phyloP scores from a whole-genome alignment of 345 rosid species.

The Lagerstroemia speciosa region DNA sequence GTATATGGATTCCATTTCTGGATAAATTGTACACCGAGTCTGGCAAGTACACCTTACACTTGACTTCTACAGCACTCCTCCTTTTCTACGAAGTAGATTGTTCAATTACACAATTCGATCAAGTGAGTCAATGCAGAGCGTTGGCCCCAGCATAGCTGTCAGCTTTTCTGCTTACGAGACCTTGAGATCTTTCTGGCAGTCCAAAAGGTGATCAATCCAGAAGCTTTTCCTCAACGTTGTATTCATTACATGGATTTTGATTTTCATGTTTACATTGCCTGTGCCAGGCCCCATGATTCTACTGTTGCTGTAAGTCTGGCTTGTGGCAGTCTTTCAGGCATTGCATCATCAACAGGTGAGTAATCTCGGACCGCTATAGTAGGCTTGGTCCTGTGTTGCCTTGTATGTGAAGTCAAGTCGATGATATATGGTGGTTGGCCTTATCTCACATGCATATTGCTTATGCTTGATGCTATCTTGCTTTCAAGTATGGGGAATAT shows the following conservation, averaged over 20 bases:
- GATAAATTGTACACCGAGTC: no score
- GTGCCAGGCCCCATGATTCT: constrained; percentile 71
- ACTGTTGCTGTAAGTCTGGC: constrained; percentile 60
- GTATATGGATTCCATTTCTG: no score
- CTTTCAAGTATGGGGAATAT: neutral
- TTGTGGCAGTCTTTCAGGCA: constrained; percentile 95
- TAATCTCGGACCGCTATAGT: constrained; percentile 1
- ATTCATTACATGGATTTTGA: neutral
- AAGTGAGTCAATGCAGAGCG: constrained; percentile 65
- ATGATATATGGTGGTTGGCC: neutral
- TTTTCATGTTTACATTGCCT: neutral
- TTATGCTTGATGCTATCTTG: no score
- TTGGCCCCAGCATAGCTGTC: constrained; percentile 88
- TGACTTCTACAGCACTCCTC: no score
- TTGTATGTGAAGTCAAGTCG: neutral
- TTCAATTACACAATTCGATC: no score
- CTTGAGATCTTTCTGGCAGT: constrained; percentile 71
- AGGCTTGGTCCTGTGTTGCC: neutral
- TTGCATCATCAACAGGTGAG: constrained; percentile 95
- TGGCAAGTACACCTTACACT: no score
- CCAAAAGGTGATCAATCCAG: constrained; percentile 43
- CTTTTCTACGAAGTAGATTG: no score
- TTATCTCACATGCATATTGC: neutral
- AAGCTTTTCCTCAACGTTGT: neutral
- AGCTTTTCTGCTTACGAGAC: constrained; percentile 83